Percentiles rank a stretch among this genome's conserved stretches.
Conservation (phyloP, 1,139 yeast species). For the Saccharomyces pastorianus region DNA sequence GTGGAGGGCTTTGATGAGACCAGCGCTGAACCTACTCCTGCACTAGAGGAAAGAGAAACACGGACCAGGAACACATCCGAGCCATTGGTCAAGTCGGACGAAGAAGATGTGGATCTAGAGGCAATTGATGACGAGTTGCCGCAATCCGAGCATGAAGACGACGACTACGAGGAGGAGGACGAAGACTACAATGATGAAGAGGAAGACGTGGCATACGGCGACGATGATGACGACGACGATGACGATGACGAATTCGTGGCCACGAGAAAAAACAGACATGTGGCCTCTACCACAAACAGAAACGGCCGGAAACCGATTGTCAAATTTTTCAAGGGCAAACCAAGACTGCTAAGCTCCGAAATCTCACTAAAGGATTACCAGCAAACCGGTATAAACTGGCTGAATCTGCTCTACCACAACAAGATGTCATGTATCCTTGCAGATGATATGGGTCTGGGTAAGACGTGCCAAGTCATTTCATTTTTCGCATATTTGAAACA, state of each 20-base stretch:
- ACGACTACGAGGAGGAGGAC: constrained; percentile 14
- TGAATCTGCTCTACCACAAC: constrained; percentile 66
- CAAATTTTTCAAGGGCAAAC: constrained; percentile 63
- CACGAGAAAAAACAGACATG: constrained; percentile 6
- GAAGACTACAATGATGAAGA: constrained; percentile 24
- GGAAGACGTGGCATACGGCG: constrained; percentile 32
- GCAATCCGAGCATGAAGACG: constrained; percentile 10
- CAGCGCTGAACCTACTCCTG: background rate
- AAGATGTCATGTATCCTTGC: constrained; percentile 87
- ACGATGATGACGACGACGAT: constrained; percentile 29
- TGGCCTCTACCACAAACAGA: constrained; percentile 9
- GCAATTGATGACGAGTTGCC: constrained; percentile 29
- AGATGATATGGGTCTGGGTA: constrained; percentile 97
- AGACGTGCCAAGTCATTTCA: constrained; percentile 93
- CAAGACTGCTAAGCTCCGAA: constrained; percentile 53
- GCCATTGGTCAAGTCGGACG: constrained; percentile 35
- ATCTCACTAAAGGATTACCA: constrained; percentile 78
- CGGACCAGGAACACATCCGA: background rate
- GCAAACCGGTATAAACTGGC: constrained; percentile 94
- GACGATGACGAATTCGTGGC: constrained; percentile 25
- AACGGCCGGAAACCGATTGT: constrained; percentile 20
- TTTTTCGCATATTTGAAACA: constrained; percentile 80
- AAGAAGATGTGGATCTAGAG: constrained; percentile 45
- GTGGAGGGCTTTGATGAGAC: constrained; percentile 25
- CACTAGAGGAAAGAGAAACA: constrained; percentile 17